Base-by-base conservation (phyloP, 1,139 yeast species). In the Torulaspora pretoriensis region DNA sequence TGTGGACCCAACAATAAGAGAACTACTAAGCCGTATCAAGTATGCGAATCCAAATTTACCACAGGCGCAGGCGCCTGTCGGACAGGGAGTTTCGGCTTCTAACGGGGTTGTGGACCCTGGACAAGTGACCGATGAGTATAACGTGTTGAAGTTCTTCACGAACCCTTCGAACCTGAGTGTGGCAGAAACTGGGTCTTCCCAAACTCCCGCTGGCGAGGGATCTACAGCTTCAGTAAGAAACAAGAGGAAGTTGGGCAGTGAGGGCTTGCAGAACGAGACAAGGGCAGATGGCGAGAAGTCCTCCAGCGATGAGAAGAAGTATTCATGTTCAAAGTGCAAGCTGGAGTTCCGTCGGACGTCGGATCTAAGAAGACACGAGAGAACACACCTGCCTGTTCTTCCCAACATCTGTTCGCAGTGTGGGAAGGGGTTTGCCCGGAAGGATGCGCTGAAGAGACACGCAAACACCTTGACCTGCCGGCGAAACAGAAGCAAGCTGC, bases 351-450 rank as follows among this genome's bases (percentile, higher is more conserved):
- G 55, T 23, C 56, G 65, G 32, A 53, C 63, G 10, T 57, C 62
- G n/a, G 64, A 60, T 47, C 45, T 61, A 10, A 55, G 58, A 42
- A 59, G 64, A 35, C 65, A 61, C 42, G 64, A 61, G 43, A 60
- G 60, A 46, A 58, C 58, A 9, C 64, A 61, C 47, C 41, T 57
- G 17, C 52, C 60, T 12, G 53, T 59, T 16, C 32, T 60, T 26
- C 64, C 63, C 13, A 56, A 84, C 58, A 78, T 83, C 40, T 85
- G 94, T 64, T 78, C 80, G 9, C 67, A 71, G 24, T 85, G 94
- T 67, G 87, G 86, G 30, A 84, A 83, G 59, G 90, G 92, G 0
- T 84, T 85, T 70, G 92, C 92, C 2, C 67, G 94, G 37, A 83
- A 83, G 59, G 94, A 84, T 64, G 92, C 94, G 0, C 69, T 85